Evolutionary conservation across 176 grass and related monocot species (phyloP).

Genomic region (Zea luxurians): DNA sequence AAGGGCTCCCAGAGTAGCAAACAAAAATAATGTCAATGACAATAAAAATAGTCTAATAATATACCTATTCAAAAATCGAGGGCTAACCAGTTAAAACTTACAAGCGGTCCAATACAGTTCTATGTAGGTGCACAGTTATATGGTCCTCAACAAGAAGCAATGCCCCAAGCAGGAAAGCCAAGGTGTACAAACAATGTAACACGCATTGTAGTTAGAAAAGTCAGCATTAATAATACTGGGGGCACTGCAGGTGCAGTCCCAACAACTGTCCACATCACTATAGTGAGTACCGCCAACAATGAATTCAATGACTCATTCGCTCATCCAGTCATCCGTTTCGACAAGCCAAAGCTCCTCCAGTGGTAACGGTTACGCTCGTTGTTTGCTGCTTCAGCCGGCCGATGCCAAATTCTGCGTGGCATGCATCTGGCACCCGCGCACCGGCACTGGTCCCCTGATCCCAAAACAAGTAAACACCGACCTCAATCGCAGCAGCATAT

Average conservation of each 20-base stretch:
- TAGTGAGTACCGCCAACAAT: background rate
- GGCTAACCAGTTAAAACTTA: background rate
- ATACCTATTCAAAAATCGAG: background rate
- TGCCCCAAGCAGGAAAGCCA: background rate
- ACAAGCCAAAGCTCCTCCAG: constrained; percentile 24
- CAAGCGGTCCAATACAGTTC: background rate
- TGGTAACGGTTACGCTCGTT: constrained; percentile 24
- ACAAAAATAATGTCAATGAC: background rate
- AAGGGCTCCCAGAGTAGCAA: constrained; percentile 11
- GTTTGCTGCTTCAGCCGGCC: background rate
- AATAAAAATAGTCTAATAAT: background rate
- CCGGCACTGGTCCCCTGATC: constrained; percentile 12
- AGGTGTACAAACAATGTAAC: background rate
- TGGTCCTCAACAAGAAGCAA: constrained; percentile 26
- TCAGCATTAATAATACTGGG: background rate
- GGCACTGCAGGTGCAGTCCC: background rate
- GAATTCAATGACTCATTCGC: constrained; percentile 16
- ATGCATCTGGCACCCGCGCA: constrained; percentile 16
- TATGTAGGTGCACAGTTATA: background rate
- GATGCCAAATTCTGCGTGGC: constrained; percentile 30
- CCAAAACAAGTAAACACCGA: constrained; percentile 36
- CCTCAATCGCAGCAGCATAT: constrained; percentile 27
- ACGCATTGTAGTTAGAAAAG: background rate
- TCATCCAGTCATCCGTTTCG: background rate
- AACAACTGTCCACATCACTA: background rate